These are phyloP conservation scores for Eutypella sp. DNA, from an alignment of 2,329 filamentous ascomycete genomes.

Conservation along the genomic window DNA sequence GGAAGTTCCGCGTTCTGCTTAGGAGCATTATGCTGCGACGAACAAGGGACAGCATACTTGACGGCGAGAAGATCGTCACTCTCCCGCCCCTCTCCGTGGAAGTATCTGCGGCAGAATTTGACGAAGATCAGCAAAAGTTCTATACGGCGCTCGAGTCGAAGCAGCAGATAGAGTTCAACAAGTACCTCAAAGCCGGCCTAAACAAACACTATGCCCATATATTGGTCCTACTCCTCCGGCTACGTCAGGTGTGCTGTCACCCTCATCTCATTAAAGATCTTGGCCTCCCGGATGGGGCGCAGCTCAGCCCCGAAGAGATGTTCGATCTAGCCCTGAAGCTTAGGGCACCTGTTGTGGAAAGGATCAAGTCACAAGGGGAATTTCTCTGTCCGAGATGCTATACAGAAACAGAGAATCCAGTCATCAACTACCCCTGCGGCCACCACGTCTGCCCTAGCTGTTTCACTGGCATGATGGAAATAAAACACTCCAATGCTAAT, in stretches of 20 bases:
- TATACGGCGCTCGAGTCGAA: slow-evolving; percentile 52
- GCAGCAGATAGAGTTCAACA: slow-evolving; percentile 21
- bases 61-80: slow-evolving; percentile 70
- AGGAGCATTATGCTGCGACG: slow-evolving; percentile 79
- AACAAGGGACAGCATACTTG: slow-evolving; percentile 73
- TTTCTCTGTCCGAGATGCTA: slow-evolving; percentile 22
- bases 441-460: slow-evolving; percentile 24
- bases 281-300: slow-evolving; percentile 22
- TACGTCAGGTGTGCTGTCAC: slow-evolving; percentile 80
- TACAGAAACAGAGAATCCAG: slow-evolving; percentile 13
- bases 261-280: slow-evolving; percentile 59
- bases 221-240: slow-evolving; percentile 70
- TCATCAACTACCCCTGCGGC: slow-evolving; percentile 27
- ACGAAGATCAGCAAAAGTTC: slow-evolving; percentile 58
- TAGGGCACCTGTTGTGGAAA: slow-evolving; percentile 9
- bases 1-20: slow-evolving; percentile 67
- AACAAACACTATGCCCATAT: slow-evolving; percentile 75
- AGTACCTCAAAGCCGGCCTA: slow-evolving; percentile 17
- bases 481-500: slow-evolving; percentile 4
- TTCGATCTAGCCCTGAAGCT: slow-evolving; percentile 18
- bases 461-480: slow-evolving; percentile 18
- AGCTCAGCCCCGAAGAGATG: slow-evolving; percentile 23
- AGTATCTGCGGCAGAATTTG: slow-evolving; percentile 59
- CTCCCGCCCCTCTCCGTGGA: slow-evolving; percentile 62
- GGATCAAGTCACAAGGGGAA: slow-evolving; percentile 8